phyloP scores from a whole-genome alignment of 306 rosid genomes.

The Cucurbita pepo region DNA sequence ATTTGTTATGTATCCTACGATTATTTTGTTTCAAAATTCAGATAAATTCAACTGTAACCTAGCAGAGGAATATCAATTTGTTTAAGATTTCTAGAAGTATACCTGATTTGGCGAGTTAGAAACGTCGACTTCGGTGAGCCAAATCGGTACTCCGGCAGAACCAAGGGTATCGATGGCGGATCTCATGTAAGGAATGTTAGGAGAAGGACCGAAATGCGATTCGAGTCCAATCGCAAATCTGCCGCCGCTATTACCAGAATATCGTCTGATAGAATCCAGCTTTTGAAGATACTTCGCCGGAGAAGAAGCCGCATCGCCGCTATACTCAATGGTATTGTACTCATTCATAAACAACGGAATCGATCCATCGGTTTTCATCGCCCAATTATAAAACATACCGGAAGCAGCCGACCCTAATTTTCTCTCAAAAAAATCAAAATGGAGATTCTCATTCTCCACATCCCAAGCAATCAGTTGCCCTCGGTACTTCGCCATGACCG shows the following conservation, averaged over 20 bases:
- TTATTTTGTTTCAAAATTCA: neutral
- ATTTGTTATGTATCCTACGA: neutral
- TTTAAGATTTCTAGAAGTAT: neutral
- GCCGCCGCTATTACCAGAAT: neutral
- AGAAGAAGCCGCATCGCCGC: constrained; percentile 13
- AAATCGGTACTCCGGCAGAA: constrained; percentile 38
- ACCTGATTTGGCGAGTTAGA: constrained; percentile 32
- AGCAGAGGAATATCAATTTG: neutral
- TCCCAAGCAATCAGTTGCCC: constrained; percentile 66
- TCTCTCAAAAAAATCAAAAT: constrained; percentile 33
- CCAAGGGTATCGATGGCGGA: constrained; percentile 54
- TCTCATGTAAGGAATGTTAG: constrained; percentile 47
- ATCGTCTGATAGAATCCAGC: constrained; percentile 23
- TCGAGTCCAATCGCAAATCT: constrained; percentile 50
- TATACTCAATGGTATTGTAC: constrained; percentile 48
- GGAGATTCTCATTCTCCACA: constrained; percentile 64
- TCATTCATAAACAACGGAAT: constrained; percentile 54
- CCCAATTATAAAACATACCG: constrained; percentile 17
- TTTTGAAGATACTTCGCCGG: constrained; percentile 40
- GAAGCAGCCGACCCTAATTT: constrained; percentile 26
- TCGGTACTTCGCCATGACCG: constrained; percentile 33
- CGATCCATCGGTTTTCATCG: constrained; percentile 17
- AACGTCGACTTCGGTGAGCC: constrained; percentile 75
- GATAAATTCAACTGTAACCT: neutral
- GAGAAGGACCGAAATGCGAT: constrained; percentile 35